Conservation (phyloP, 345 rosid species). For the Ceriops tagal region DNA sequence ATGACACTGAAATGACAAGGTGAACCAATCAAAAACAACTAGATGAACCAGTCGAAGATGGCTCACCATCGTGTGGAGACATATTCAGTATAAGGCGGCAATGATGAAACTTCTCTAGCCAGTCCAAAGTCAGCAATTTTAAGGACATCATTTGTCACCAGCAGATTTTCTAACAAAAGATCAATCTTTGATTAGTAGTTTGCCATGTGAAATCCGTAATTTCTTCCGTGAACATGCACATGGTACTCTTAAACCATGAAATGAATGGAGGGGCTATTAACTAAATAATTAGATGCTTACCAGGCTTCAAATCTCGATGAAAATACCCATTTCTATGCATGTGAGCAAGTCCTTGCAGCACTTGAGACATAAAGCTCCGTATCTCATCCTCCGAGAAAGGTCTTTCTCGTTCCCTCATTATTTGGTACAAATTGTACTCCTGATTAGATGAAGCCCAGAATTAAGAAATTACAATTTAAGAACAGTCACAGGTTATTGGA, state of each 20-base stretch:
- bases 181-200: slow-evolving; percentile 10
- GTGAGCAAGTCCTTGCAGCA: slow-evolving; percentile 83
- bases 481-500: neutral
- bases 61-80: slow-evolving; percentile 93
- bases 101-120: slow-evolving; percentile 87
- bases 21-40: slow-evolving; percentile 14
- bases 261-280: slow-evolving; percentile 6
- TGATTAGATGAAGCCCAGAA: slow-evolving; percentile 22
- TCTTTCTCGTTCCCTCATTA: slow-evolving; percentile 63
- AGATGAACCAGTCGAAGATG: neutral
- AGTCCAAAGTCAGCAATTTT: slow-evolving; percentile 97
- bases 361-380: slow-evolving; percentile 64
- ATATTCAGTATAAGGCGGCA: slow-evolving; percentile 96
- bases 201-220: slow-evolving; percentile 5
- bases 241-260: slow-evolving; percentile 3
- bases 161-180: slow-evolving; percentile 62
- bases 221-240: slow-evolving; percentile 9
- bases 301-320: slow-evolving; percentile 92
- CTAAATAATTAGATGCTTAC: slow-evolving; percentile 29
- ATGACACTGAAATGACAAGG: neutral
- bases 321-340: slow-evolving; percentile 87
- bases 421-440: slow-evolving; percentile 82
- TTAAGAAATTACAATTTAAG: slow-evolving; percentile 11
- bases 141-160: slow-evolving; percentile 70
- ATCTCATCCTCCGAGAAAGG: slow-evolving; percentile 80